Conservation (phyloP, 2,329 filamentous ascomycete species). For the Chaetomium olivaceum region DNA sequence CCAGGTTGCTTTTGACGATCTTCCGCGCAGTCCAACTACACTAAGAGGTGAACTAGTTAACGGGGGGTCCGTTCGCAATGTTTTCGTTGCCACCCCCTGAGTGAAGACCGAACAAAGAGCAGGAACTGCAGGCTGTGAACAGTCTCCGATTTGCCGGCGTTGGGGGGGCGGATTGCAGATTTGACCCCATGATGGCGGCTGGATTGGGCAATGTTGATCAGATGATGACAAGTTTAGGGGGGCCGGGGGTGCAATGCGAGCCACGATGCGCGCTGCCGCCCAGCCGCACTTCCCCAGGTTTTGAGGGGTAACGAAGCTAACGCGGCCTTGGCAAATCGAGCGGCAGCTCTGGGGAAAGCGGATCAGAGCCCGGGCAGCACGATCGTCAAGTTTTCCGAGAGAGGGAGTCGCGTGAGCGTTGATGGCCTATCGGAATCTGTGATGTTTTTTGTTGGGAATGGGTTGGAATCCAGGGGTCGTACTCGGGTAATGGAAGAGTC, state of each 20-base stretch:
- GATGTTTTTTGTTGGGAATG: slow-evolving; percentile 4
- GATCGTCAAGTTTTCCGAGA: not conserved
- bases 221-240: slow-evolving; percentile 9
- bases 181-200: not conserved
- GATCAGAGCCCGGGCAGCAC: not conserved
- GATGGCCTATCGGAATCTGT: slow-evolving; percentile 5
- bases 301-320: slow-evolving; percentile 22
- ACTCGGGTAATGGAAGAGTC: not conserved
- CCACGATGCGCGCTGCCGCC: slow-evolving; percentile 1
- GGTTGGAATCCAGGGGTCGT: not conserved
- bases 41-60: not conserved
- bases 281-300: slow-evolving; percentile 17
- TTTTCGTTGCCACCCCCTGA: not conserved
- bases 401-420: slow-evolving; percentile 13
- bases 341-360: not conserved
- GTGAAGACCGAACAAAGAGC: not conserved
- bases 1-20: not conserved
- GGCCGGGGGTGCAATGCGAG: not conserved
- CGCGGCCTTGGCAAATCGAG: slow-evolving; percentile 13
- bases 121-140: not conserved
- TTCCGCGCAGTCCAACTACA: not conserved
- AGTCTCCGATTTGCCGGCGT: not conserved
- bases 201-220: slow-evolving; percentile 15
- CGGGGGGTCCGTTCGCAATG: not conserved
- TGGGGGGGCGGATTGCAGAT: not conserved